Percentiles rank a stretch among this genome's conserved stretches.
Evolutionary conservation across 2,329 filamentous ascomycete genomes (phyloP).

Genomic region (Botrytis fragariae): DNA sequence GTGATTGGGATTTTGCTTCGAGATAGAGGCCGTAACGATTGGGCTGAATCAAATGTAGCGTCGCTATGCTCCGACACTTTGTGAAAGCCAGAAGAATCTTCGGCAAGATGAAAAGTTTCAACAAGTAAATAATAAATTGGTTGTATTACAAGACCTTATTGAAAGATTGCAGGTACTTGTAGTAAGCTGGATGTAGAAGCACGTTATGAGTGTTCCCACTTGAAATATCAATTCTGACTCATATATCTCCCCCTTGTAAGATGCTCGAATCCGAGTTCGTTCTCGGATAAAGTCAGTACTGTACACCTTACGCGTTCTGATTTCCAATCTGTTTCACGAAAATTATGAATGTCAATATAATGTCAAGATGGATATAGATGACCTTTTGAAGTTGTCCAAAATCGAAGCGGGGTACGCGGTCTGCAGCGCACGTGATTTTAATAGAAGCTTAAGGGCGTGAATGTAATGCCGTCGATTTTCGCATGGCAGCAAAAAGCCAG

Average conservation of each 20-base stretch:
- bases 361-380: background rate
- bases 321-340: background rate
- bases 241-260: background rate
- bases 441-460: background rate
- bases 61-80: background rate
- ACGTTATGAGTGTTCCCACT: background rate
- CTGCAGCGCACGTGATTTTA: background rate
- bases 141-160: background rate
- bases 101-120: too few relatives aligned
- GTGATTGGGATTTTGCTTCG: too few relatives aligned
- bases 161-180: background rate
- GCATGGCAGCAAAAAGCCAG: background rate
- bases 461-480: background rate
- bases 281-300: background rate
- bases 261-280: background rate
- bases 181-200: background rate
- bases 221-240: conserved; percentile 2
- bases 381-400: background rate
- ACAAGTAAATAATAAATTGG: background rate
- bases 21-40: background rate
- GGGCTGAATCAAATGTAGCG: background rate
- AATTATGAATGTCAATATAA: background rate
- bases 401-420: background rate
- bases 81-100: background rate
- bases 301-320: background rate